These are phyloP conservation scores for Annona cherimola DNA, from an alignment of 164 flowering plant species.

Conservation along the genomic window DNA sequence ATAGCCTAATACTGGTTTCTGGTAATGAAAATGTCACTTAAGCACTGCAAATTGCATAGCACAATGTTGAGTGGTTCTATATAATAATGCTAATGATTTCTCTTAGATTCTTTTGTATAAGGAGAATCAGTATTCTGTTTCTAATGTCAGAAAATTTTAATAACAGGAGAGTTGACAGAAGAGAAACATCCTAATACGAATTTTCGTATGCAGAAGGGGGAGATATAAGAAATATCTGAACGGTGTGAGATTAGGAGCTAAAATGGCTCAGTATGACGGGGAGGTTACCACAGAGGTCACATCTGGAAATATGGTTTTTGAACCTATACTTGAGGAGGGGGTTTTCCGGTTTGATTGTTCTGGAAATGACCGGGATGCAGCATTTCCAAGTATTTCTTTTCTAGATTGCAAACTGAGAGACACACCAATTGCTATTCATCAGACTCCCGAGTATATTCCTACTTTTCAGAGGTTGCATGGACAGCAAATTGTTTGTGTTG, in stretches of 20 bases:
- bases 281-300: conserved; percentile 25
- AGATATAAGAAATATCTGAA: conserved; percentile 10
- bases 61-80: not conserved
- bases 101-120: not conserved
- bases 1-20: too few species aligned
- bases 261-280: conserved; percentile 41
- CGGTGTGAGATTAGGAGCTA: conserved; percentile 23
- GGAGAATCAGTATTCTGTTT: conserved; percentile 4
- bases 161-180: conserved; percentile 19
- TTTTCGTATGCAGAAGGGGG: conserved; percentile 41
- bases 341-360: conserved; percentile 92
- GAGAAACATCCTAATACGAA: conserved; percentile 23
- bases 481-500: conserved; percentile 61
- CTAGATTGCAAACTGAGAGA: conserved; percentile 52
- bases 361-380: conserved; percentile 48
- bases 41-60: not conserved
- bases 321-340: conserved; percentile 77
- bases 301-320: conserved; percentile 63
- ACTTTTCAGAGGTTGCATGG: conserved; percentile 44
- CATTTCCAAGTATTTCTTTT: conserved; percentile 83
- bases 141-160: conserved; percentile 13
- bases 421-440: conserved; percentile 35
- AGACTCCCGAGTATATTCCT: conserved; percentile 55
- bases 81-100: not conserved
- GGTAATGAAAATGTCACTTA: not conserved